Evolutionary conservation across 345 rosid species (phyloP).

Genomic region (Gossypium herbaceum): DNA sequence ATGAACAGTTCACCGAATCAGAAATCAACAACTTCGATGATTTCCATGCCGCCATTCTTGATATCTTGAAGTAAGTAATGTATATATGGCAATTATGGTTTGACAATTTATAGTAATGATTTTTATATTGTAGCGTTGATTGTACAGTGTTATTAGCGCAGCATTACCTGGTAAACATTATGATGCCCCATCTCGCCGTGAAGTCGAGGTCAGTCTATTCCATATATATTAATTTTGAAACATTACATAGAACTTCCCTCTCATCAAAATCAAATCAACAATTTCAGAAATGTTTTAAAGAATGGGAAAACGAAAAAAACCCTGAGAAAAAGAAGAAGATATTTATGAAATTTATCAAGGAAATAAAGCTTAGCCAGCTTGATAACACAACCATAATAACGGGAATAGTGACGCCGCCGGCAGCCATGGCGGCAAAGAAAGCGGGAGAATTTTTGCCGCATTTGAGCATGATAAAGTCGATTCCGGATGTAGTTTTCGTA

Average conservation of each 20-base stretch:
- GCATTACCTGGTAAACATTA: constrained; percentile 88
- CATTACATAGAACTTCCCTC: not conserved
- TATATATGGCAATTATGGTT: no score
- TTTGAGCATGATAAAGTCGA: constrained; percentile 44
- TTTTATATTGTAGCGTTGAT: not conserved
- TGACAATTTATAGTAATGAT: not conserved
- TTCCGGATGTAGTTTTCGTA: constrained; percentile 83
- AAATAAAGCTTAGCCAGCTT: constrained; percentile 42
- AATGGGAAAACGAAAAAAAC: constrained; percentile 35
- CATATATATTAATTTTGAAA: not conserved
- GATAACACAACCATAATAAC: constrained; percentile 56
- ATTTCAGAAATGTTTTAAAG: constrained; percentile 36
- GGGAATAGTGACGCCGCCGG: constrained; percentile 68
- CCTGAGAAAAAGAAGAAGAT: constrained; percentile 26
- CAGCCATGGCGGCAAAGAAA: constrained; percentile 84
- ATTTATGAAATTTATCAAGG: constrained; percentile 45
- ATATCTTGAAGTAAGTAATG: constrained; percentile 60
- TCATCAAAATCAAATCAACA: not conserved
- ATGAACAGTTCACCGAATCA: constrained; percentile 50
- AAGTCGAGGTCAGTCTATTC: constrained; percentile 42
- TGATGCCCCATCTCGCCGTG: constrained; percentile 49
- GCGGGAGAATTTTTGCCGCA: constrained; percentile 83
- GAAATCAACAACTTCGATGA: constrained; percentile 50
- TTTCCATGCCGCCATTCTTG: constrained; percentile 70
- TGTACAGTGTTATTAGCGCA: constrained; percentile 70